Evolutionary conservation across 306 rosid genomes (phyloP).

Genomic region (Comarum palustre): DNA sequence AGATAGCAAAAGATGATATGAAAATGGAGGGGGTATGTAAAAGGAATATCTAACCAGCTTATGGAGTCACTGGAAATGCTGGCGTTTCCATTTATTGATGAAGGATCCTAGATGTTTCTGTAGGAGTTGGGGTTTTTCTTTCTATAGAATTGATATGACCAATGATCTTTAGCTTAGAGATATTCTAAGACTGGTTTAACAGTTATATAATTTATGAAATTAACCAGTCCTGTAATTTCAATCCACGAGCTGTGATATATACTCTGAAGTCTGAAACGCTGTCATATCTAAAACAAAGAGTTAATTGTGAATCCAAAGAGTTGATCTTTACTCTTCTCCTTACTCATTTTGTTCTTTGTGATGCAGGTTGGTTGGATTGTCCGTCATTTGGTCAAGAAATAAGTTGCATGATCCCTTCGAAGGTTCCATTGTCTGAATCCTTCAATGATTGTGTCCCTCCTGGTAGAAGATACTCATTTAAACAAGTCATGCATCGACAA

Average conservation of each 20-base stretch:
- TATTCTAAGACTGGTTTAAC: neutral
- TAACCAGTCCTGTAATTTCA: conserved; percentile 2
- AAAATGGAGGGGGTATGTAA: neutral
- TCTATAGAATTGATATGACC: neutral
- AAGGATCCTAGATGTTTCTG: neutral
- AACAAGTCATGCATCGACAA: conserved; percentile 93
- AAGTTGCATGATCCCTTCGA: conserved; percentile 83
- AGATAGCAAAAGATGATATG: conserved; percentile 1
- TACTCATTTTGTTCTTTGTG: conserved; percentile 21
- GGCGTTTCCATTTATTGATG: neutral
- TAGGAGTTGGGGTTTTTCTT: neutral
- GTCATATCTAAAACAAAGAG: neutral
- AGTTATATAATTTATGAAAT: neutral
- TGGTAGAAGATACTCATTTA: conserved; percentile 98
- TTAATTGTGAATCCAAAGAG: neutral
- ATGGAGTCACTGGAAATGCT: neutral
- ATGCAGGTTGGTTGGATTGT: conserved; percentile 96
- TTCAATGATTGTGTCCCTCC: conserved; percentile 73
- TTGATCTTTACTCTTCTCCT: conserved; percentile 1
- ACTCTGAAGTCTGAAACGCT: neutral
- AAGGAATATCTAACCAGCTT: neutral
- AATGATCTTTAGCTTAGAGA: neutral
- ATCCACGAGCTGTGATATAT: neutral
- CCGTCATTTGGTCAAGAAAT: conserved; percentile 81
- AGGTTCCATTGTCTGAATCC: conserved; percentile 91